Evolutionary conservation across 2,329 filamentous ascomycete genomes (phyloP).

Genomic region (Verticillium isaacii): DNA sequence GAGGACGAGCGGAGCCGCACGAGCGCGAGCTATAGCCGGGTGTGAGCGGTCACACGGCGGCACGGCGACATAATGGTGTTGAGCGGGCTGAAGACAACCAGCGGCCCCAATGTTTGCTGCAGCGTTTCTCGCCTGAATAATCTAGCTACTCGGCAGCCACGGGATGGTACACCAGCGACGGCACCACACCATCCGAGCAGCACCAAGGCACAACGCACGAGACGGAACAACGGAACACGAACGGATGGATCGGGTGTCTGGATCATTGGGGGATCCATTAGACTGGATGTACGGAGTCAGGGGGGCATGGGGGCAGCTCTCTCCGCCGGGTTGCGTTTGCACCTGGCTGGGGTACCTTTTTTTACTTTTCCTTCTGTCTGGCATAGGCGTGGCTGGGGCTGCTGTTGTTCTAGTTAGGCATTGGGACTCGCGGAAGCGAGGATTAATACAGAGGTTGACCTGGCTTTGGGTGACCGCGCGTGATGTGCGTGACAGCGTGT

Average conservation of each 20-base stretch:
- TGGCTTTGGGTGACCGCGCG: neutral
- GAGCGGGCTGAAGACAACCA: neutral
- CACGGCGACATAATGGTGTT: neutral
- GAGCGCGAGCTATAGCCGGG: constrained; percentile 60
- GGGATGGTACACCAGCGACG: neutral
- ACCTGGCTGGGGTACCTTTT: neutral
- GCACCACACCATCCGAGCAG: neutral
- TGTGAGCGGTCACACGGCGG: neutral
- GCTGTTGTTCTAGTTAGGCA: neutral
- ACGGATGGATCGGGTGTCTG: neutral
- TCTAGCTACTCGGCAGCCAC: neutral
- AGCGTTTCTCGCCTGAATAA: neutral
- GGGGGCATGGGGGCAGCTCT: neutral
- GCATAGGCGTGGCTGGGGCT: neutral
- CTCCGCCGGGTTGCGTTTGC: neutral
- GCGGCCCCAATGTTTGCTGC: neutral
- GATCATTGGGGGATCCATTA: neutral
- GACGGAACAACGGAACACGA: neutral
- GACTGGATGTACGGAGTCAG: neutral
- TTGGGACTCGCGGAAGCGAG: neutral
- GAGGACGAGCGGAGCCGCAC: constrained; percentile 77
- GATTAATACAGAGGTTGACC: neutral
- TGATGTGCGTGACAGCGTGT: neutral
- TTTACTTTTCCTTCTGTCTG: neutral
- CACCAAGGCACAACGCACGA: neutral